A percentile compares a stretch with the other conserved stretches of the same genome.
phyloP scores from a whole-genome alignment of 2,329 filamentous ascomycete genomes.

The Uncinocarpus reesii region DNA sequence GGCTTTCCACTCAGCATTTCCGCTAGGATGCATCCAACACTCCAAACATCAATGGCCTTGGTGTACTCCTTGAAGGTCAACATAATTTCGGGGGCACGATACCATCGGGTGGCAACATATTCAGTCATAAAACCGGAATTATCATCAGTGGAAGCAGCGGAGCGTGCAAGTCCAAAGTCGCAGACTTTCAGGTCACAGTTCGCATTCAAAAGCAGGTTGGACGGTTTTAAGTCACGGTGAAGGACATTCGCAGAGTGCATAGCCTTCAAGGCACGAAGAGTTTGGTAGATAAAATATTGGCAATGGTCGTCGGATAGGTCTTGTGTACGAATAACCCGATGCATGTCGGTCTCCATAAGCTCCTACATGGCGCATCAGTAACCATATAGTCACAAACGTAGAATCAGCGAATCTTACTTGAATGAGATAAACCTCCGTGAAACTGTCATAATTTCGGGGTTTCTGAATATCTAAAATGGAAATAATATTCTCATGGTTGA shows the following conservation, averaged over 20 bases:
- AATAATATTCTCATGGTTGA: constrained; percentile 99
- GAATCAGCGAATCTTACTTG: constrained; percentile 52
- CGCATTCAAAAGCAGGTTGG: constrained; percentile 90
- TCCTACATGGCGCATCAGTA: too few species aligned
- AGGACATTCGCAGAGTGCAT: constrained; percentile 99
- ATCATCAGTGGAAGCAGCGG: constrained; percentile 92
- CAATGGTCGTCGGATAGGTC: constrained; percentile 98
- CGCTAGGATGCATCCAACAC: constrained; percentile 91
- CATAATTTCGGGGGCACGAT: constrained; percentile 98
- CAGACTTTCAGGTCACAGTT: constrained; percentile 99
- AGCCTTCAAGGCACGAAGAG: constrained; percentile 88
- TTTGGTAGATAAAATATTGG: constrained; percentile 99
- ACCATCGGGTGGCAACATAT: constrained; percentile 99
- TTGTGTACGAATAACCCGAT: constrained; percentile 95
- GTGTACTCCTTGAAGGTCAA: constrained; percentile 99
- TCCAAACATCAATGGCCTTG: constrained; percentile 99
- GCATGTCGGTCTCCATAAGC: constrained; percentile 99
- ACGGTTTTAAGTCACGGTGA: constrained; percentile 94
- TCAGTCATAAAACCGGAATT: constrained; percentile 99
- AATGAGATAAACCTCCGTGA: constrained; percentile 96
- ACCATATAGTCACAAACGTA: too few species aligned
- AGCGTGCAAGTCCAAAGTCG: constrained; percentile 92
- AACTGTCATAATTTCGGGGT: constrained; percentile 87
- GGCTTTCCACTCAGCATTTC: constrained; percentile 99
- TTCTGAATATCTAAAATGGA: constrained; percentile 99